Percentiles rank a stretch among this genome's conserved stretches.
phyloP scores from a whole-genome alignment of 1,284 basidiomycete genomes.

The Somion occarium region DNA sequence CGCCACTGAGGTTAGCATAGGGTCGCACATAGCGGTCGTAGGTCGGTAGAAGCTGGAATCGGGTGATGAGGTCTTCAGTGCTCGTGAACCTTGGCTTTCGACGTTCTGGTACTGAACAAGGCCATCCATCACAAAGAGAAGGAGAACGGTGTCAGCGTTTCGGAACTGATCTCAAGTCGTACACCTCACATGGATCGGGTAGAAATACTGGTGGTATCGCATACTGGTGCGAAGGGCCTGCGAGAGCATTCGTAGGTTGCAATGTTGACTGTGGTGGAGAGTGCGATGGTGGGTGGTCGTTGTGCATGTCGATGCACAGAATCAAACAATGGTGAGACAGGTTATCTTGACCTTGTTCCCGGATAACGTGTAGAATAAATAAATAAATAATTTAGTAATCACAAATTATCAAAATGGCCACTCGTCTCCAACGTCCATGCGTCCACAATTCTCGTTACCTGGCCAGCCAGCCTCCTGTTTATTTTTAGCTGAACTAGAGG shows the following conservation, averaged over 20 bases:
- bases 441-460: no score
- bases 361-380: no score
- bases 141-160: slow-evolving; percentile 15
- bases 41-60: slow-evolving; percentile 60
- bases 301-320: slow-evolving; percentile 21
- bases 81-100: slow-evolving; percentile 51
- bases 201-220: slow-evolving; percentile 26
- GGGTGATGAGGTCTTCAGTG: slow-evolving; percentile 70
- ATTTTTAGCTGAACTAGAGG: no score
- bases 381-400: no score
- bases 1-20: slow-evolving; percentile 26
- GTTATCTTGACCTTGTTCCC: no score
- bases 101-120: slow-evolving; percentile 36
- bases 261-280: slow-evolving; percentile 10
- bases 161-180: slow-evolving; percentile 3
- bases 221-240: slow-evolving; percentile 28
- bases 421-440: no score
- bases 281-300: slow-evolving; percentile 17
- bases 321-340: no score
- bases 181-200: slow-evolving; percentile 27
- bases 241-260: slow-evolving; percentile 28
- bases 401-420: no score
- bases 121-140: not conserved
- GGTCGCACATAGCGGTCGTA: slow-evolving; percentile 75
- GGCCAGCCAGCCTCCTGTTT: no score